phyloP scores from a whole-genome alignment of 2,329 filamentous ascomycete genomes.

The Fusarium metavorans region DNA sequence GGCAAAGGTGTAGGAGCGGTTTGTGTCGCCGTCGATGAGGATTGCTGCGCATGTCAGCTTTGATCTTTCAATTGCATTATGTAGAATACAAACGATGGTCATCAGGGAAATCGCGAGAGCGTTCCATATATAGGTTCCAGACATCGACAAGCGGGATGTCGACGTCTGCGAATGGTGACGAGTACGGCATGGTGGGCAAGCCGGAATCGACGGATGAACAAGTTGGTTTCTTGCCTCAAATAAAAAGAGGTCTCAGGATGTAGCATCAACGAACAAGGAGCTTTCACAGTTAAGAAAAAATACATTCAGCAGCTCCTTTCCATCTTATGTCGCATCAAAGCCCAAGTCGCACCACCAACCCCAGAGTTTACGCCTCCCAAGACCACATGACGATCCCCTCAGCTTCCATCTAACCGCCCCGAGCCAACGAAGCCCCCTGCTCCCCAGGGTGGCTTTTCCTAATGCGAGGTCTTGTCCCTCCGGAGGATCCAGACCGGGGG shows the following conservation, averaged over 20 bases:
- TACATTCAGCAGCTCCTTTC: not conserved
- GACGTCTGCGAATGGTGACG: conserved; percentile 73
- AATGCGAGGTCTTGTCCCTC: not conserved
- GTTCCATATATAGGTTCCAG: conserved; percentile 83
- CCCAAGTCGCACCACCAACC: not conserved
- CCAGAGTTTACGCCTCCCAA: not conserved
- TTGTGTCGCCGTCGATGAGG: conserved; percentile 80
- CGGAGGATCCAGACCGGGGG: not conserved
- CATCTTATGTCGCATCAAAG: not conserved
- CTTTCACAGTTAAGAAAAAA: too few relatives aligned
- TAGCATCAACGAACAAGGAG: not conserved
- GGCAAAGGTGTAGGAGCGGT: conserved; percentile 75
- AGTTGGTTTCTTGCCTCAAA: not conserved
- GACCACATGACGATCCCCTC: conserved; percentile 1
- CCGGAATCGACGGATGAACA: not conserved
- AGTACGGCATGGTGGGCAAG: conserved; percentile 72
- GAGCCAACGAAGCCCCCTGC: not conserved
- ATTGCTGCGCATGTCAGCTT: conserved; percentile 67
- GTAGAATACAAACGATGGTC: conserved; percentile 71
- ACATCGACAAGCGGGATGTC: conserved; percentile 81
- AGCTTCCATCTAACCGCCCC: not conserved
- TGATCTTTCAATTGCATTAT: not conserved
- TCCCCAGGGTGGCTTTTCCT: not conserved
- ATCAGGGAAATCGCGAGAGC: conserved; percentile 75
- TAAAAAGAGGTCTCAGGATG: not conserved